Conservation (phyloP, 2,329 filamentous ascomycete genomes). For the Aspergillus texensis region DNA sequence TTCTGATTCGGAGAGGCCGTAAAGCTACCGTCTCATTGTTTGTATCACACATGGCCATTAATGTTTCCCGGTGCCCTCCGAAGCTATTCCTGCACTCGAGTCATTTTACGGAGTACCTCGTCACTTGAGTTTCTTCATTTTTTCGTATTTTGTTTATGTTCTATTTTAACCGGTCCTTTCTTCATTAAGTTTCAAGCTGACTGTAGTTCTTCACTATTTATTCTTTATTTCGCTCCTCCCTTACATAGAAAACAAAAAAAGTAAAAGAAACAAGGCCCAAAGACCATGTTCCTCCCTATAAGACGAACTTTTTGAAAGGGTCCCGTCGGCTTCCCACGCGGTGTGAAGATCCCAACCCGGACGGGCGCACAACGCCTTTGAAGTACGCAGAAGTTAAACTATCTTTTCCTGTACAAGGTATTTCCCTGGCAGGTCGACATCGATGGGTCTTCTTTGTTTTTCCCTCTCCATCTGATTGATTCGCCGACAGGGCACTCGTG, state of each 20-base stretch:
- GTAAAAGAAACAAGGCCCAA: too few relatives aligned
- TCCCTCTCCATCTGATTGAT: neutral
- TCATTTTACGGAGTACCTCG: neutral
- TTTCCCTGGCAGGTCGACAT: neutral
- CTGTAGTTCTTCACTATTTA: neutral
- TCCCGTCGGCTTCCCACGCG: slow-evolving; percentile 7
- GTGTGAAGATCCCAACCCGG: slow-evolving; percentile 21
- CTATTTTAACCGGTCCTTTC: neutral
- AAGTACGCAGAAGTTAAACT: neutral
- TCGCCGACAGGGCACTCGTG: neutral
- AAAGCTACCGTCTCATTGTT: slow-evolving; percentile 4
- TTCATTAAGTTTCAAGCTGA: neutral
- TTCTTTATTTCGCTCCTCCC: neutral
- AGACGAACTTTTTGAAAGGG: neutral
- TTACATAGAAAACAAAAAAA: neutral
- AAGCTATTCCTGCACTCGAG: neutral
- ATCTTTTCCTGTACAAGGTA: neutral
- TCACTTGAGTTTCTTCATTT: neutral
- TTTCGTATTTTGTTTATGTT: neutral
- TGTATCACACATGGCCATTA: slow-evolving; percentile 11
- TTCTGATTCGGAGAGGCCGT: slow-evolving; percentile 14
- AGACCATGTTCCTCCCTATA: neutral
- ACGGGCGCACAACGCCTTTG: slow-evolving; percentile 3
- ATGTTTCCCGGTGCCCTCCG: neutral
- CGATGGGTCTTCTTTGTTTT: neutral